Conservation (phyloP, 441 rosid genomes). For the Kokia cookei region DNA sequence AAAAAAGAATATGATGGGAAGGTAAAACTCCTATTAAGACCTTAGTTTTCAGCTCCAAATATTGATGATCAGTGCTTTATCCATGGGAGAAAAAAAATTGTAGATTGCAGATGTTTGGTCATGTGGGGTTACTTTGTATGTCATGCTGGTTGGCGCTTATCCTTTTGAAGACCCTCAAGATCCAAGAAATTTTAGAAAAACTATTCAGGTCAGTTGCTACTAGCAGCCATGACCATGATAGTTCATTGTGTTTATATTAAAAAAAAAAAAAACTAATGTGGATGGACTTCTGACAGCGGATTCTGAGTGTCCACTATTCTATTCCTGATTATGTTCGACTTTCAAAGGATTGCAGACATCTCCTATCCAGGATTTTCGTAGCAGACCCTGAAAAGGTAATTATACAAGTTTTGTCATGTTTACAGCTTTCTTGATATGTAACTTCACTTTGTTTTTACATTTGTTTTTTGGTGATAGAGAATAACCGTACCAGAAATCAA, state of each 20-base stretch:
- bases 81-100: neutral
- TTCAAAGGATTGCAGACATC: slow-evolving; percentile 51
- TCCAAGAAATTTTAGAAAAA: slow-evolving; percentile 60
- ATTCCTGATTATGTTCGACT: slow-evolving; percentile 59
- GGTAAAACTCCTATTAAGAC: slow-evolving; percentile 19
- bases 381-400: slow-evolving; percentile 55
- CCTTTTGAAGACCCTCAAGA: slow-evolving; percentile 66
- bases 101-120: slow-evolving; percentile 79
- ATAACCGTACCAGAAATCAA: slow-evolving; percentile 58
- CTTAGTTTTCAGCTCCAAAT: neutral
- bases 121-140: slow-evolving; percentile 68
- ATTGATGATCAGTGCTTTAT: neutral
- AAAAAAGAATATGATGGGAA: slow-evolving; percentile 61
- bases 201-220: slow-evolving; percentile 40
- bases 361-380: slow-evolving; percentile 55
- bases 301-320: slow-evolving; percentile 60
- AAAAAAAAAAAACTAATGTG: neutral
- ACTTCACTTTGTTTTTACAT: neutral
- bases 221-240: neutral
- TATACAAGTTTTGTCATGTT: neutral
- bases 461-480: slow-evolving; percentile 23
- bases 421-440: neutral
- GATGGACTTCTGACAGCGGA: slow-evolving; percentile 34
- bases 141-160: slow-evolving; percentile 73
- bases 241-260: neutral